A percentile compares a stretch with the other conserved stretches of the same genome.
phyloP scores from a whole-genome alignment of 345 rosid genomes.

The Durio zibethinus region DNA sequence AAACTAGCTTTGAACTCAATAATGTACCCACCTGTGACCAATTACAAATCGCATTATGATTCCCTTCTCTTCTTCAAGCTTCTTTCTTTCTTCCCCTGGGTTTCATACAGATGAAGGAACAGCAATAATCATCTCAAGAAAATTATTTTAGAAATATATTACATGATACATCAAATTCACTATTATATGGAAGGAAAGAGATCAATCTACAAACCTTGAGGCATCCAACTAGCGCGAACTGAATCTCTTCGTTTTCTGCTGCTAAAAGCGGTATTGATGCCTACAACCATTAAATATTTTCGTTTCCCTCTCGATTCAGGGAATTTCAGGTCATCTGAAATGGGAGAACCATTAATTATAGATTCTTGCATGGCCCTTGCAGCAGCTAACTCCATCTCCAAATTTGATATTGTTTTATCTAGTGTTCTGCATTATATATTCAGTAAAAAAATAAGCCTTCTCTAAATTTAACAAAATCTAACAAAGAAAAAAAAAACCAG shows the following conservation, averaged over 20 bases:
- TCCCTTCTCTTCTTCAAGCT: slow-evolving; percentile 97
- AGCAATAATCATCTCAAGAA: neutral
- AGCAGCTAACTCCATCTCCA: slow-evolving; percentile 81
- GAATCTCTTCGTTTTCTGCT: slow-evolving; percentile 96
- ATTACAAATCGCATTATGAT: slow-evolving; percentile 89
- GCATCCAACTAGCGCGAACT: slow-evolving; percentile 96
- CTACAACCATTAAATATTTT: slow-evolving; percentile 79
- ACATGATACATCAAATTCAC: neutral
- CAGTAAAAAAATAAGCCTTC: slow-evolving; percentile 9
- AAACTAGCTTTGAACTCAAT: slow-evolving; percentile 6
- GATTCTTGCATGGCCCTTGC: slow-evolving; percentile 70
- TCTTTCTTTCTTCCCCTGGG: slow-evolving; percentile 76
- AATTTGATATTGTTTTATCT: slow-evolving; percentile 67
- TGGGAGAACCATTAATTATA: slow-evolving; percentile 57
- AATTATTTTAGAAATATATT: neutral
- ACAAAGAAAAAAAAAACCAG: too few relatives aligned
- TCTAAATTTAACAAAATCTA: neutral
- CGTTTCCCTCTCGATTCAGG: slow-evolving; percentile 40
- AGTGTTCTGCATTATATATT: slow-evolving; percentile 41
- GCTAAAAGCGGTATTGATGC: slow-evolving; percentile 90
- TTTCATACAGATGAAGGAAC: neutral
- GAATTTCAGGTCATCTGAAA: slow-evolving; percentile 41
- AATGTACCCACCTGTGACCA: slow-evolving; percentile 73
- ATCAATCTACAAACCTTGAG: slow-evolving; percentile 61
- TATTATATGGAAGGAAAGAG: neutral